phyloP scores from a whole-genome alignment of 257 asterid genomes.

The Cinchona pubescens region DNA sequence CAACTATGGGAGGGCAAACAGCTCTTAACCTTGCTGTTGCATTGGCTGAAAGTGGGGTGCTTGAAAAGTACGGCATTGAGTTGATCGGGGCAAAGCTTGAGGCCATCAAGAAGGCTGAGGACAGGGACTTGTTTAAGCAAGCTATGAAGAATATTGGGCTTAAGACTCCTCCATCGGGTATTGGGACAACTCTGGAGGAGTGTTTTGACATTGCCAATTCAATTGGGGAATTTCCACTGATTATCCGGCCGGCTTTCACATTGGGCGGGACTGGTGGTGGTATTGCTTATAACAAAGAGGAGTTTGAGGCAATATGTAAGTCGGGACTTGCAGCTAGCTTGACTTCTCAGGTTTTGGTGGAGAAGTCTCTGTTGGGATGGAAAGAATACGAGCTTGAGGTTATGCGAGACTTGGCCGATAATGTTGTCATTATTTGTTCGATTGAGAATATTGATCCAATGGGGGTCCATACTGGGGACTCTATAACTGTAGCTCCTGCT shows the following conservation, averaged over 20 bases:
- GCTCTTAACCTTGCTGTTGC: conserved; percentile 96
- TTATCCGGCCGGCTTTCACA: conserved; percentile 91
- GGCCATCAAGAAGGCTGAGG: conserved; percentile 97
- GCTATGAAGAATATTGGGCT: conserved; percentile 92
- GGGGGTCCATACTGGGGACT: conserved; percentile 98
- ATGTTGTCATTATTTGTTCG: conserved; percentile 97
- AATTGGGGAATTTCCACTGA: conserved; percentile 92
- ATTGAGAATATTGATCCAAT: conserved; percentile 96
- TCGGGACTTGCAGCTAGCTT: conserved; percentile 93
- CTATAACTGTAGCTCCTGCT: conserved; percentile 98
- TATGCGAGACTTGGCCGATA: conserved; percentile 96
- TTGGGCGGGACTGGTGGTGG: conserved; percentile 99
- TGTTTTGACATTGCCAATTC: conserved; percentile 69
- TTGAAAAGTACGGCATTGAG: conserved; percentile 95
- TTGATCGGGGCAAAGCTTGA: conserved; percentile 93
- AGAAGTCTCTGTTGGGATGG: conserved; percentile 95
- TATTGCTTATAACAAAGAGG: conserved; percentile 91
- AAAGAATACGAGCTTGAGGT: conserved; percentile 98
- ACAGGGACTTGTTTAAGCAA: conserved; percentile 87
- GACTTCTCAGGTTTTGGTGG: conserved; percentile 92
- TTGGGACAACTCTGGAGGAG: conserved; percentile 86
- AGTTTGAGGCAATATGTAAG: conserved; percentile 90
- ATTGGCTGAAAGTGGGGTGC: conserved; percentile 84
- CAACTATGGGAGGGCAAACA: conserved; percentile 99
- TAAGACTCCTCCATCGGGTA: conserved; percentile 93